These are phyloP conservation scores for Sporobolomyces pararoseus DNA, from an alignment of 768 basidiomycete genomes.

Conservation along the genomic window DNA sequence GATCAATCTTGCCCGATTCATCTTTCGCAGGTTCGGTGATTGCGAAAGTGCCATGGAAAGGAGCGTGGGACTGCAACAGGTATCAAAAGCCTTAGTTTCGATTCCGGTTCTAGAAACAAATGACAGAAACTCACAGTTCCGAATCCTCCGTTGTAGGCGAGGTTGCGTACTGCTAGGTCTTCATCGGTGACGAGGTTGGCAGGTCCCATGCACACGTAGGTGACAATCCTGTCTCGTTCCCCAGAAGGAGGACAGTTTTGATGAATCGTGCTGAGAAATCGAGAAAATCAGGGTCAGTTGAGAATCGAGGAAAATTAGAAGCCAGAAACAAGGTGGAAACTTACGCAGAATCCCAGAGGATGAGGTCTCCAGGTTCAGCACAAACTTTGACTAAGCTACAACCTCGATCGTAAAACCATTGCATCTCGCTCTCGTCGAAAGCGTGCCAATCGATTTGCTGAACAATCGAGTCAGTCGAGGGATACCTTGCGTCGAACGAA, in stretches of 20 bases:
- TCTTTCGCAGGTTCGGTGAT: background rate
- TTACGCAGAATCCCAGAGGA: constrained; percentile 47
- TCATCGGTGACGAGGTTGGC: background rate
- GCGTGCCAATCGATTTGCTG: constrained; percentile 23
- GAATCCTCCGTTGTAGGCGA: background rate
- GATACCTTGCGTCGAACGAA: no score
- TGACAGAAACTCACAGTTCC: background rate
- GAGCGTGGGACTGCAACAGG: constrained; percentile 4
- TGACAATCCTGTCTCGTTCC: constrained; percentile 9
- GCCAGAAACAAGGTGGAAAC: no score
- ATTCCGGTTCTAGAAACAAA: background rate
- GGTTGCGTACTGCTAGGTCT: constrained; percentile 18
- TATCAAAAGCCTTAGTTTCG: background rate
- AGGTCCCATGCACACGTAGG: constrained; percentile 21
- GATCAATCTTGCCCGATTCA: constrained; percentile 18
- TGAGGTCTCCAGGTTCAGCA: constrained; percentile 47
- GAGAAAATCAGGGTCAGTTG: background rate
- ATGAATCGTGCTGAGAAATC: constrained; percentile 15
- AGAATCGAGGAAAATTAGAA: background rate
- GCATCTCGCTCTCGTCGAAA: constrained; percentile 40
- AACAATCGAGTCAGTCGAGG: background rate
- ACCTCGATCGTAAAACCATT: constrained; percentile 51
- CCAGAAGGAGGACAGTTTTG: constrained; percentile 7
- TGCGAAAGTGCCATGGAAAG: constrained; percentile 31
- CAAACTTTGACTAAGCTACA: constrained; percentile 48